These are phyloP conservation scores for Isatis tinctoria DNA, from an alignment of 345 rosid species.

Conservation along the genomic window DNA sequence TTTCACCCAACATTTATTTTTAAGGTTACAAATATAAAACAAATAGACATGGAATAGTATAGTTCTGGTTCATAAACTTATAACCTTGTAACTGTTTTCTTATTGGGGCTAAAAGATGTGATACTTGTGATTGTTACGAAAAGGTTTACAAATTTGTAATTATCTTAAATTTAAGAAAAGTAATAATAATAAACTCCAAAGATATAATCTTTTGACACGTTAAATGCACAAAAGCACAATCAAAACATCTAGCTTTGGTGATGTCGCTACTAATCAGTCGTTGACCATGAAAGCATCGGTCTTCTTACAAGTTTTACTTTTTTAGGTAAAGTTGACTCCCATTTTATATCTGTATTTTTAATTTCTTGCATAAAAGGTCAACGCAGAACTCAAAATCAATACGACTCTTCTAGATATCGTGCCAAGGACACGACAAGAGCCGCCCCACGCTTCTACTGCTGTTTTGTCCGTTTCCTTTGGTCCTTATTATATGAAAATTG, in stretches of 20 bases:
- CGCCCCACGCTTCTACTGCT: conserved; percentile 34
- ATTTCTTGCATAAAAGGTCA: conserved; percentile 12
- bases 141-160: not conserved
- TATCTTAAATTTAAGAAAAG: not conserved
- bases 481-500: not conserved
- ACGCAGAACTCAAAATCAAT: conserved; percentile 28
- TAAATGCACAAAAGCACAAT: not conserved
- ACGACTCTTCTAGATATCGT: conserved; percentile 30
- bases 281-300: conserved; percentile 3
- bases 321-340: conserved; percentile 29
- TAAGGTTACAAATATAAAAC: not conserved
- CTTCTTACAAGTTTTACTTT: not conserved
- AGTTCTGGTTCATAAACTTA: not conserved
- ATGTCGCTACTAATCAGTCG: conserved; percentile 4
- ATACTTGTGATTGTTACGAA: not conserved
- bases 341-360: not conserved
- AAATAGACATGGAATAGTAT: not conserved
- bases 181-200: not conserved
- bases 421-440: conserved; percentile 31
- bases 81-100: not conserved
- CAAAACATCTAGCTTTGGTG: not conserved
- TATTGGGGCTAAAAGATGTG: not conserved
- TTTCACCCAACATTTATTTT: not conserved
- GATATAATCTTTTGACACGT: not conserved
- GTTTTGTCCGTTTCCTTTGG: conserved; percentile 18